Conservation (phyloP, 495 filamentous ascomycete genomes). For the Evernia prunastri region DNA sequence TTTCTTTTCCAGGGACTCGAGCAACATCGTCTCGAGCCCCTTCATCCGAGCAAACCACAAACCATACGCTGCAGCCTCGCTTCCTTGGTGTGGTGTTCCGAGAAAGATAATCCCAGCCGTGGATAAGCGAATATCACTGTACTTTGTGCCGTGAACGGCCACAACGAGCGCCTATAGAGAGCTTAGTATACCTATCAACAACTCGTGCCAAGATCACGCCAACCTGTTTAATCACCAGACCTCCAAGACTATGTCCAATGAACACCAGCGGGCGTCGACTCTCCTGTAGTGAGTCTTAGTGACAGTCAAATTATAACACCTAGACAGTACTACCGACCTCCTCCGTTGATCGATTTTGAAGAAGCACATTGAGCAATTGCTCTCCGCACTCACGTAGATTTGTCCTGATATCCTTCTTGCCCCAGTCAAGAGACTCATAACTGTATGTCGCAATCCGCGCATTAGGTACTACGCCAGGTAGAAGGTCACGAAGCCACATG, state of each 20-base stretch:
- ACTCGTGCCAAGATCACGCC: no score
- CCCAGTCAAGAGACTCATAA: constrained; percentile 2
- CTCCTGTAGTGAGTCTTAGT: background rate
- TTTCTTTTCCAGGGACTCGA: no score
- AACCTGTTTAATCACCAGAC: no score
- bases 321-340: background rate
- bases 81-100: no score
- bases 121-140: background rate
- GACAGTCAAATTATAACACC: background rate
- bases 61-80: no score
- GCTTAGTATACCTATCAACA: background rate
- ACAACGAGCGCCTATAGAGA: background rate
- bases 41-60: no score
- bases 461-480: background rate
- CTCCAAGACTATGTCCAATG: no score
- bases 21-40: no score
- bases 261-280: background rate
- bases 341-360: background rate
- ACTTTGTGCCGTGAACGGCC: background rate
- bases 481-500: background rate
- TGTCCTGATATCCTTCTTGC: background rate
- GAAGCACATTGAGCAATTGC: background rate
- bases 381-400: background rate
- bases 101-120: no score
- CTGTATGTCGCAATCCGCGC: background rate